Base-by-base conservation (phyloP, 2,329 filamentous ascomycete species). In the Xylariaceae sp. region DNA sequence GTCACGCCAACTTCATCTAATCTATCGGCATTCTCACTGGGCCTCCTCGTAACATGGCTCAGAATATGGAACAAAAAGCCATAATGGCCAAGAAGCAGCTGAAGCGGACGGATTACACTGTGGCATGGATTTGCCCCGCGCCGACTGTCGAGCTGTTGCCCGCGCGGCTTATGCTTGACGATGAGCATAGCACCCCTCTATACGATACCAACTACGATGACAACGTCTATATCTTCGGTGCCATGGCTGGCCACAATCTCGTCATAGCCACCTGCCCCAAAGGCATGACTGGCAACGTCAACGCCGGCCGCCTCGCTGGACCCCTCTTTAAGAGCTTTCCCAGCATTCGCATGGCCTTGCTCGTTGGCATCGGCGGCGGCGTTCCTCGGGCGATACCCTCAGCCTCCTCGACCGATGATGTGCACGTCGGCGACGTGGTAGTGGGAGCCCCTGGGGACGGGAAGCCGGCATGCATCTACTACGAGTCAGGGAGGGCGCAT, bases 91-190 rank as follows among this genome's bases (percentile, higher is more conserved):
- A 47, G 28, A 47, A 13, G n/a, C n/a, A n/a, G 22, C 28, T 47
- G 22, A 6, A 42, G 22, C 28, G 38, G 38, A 47, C 38, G 28
- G 38, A 47, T 17, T 47, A 47, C 22, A 9, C 40, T 42, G 16
- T 47, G 16, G 38, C 38, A 31, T 47, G 28, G 38, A 47, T 47
- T 33, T 47, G 38, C 36, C 45, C 38, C 16, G 22, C 39, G 28
- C 14, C 38, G 5, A 47, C 22, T 12, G 14, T 47, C 28, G 38
- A 47, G 36, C 45, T 47, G 22, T 11, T 42, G 38, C 45, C 38
- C 14, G 40, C 22, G 38, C 38, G 38, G 12, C 22, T 47, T n/a
- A 47, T 47, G 28, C 38, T 47, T n/a, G 28, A 47, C 16, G 16
- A 47, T 6, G 38, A 47, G 16, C 28, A 47, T 19, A 11, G 1